Conservation (phyloP, 305 asterid genomes). For the Ruellia speciosa region DNA sequence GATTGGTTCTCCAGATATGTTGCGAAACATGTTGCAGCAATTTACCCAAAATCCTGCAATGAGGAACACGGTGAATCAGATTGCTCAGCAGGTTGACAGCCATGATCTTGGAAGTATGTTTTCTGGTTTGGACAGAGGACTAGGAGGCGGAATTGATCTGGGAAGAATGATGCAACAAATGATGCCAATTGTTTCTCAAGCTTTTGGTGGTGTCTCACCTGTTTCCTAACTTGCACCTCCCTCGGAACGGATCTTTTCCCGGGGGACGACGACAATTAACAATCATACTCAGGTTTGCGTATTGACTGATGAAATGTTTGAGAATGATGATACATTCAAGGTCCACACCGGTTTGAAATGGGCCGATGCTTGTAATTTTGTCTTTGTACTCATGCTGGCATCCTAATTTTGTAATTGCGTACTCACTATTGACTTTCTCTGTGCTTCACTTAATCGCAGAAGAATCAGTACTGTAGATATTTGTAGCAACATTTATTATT, state of each 20-base stretch:
- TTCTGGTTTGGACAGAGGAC: constrained; percentile 44
- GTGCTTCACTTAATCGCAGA: no score
- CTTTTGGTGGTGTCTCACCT: constrained; percentile 54
- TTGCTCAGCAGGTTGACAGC: constrained; percentile 76
- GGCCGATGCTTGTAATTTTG: no score
- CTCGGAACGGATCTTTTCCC: constrained; percentile 21
- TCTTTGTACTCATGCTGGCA: no score
- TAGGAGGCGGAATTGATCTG: constrained; percentile 69
- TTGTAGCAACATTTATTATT: no score
- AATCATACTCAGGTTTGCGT: constrained; percentile 54
- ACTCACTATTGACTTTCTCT: no score
- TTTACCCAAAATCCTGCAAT: constrained; percentile 71
- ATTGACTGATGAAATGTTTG: constrained; percentile 6
- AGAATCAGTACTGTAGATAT: no score
- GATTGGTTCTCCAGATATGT: constrained; percentile 65
- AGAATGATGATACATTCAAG: background rate
- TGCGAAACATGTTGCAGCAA: constrained; percentile 66
- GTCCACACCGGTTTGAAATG: no score
- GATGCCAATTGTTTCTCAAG: constrained; percentile 90
- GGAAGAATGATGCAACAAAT: constrained; percentile 83
- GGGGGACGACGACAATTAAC: constrained; percentile 21
- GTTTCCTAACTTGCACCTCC: constrained; percentile 27
- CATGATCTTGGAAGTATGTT: constrained; percentile 70
- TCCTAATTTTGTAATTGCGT: no score
- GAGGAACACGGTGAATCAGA: constrained; percentile 69